Base-by-base conservation (phyloP, 177 flowering plant species). In the Telopea speciosissima region DNA sequence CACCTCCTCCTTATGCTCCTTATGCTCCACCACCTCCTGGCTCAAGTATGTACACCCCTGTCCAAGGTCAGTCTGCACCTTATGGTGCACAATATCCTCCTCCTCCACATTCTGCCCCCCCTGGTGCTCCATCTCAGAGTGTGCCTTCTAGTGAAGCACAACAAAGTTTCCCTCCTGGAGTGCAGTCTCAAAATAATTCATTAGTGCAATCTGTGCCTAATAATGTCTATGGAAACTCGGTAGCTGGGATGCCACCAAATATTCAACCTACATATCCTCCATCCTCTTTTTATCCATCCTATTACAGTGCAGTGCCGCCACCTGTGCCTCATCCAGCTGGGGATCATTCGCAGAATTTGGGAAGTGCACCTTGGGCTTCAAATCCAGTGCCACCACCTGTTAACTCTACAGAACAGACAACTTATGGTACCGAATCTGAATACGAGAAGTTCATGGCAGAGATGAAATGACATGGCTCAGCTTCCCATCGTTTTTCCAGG, bases 401-500 rank as follows among this genome's bases (percentile, higher is more conserved):
- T 54, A 26, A 84, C 25, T 73, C 91, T 65, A 72, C 77, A 28
- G 89, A 79, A 63, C 80, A 84, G 70, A 10, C 81, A 44, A 14
- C 75, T 8, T 77, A 77, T 76, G 86, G 80, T 68, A 81, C 81
- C 28, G 87, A 88, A 70, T 63, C 84, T 40, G 92, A 87, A 66
- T 87, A 88, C 78, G 90, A 87, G 81, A 85, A 87, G 80, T 85
- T 87, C 75, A 87, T 88, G 90, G 83, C 88, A 40, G 89, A 85
- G 81, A 85, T 85, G 89, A 89, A 87, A 74, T 88, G 78, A 82
- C 26, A 33, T 33, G 68, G 71, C 10, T 63, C 33, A 3, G 66
- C 31, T 19, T 63, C 66, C 22, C 68, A 5, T n/a, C 6, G 26
- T 1, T 3, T 6, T 26, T 70, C 28, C 26, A 11, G 17, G 54